Evolutionary conservation across 805 yeast genomes (phyloP).

Genomic region (Cyberlindnera saturnus): DNA sequence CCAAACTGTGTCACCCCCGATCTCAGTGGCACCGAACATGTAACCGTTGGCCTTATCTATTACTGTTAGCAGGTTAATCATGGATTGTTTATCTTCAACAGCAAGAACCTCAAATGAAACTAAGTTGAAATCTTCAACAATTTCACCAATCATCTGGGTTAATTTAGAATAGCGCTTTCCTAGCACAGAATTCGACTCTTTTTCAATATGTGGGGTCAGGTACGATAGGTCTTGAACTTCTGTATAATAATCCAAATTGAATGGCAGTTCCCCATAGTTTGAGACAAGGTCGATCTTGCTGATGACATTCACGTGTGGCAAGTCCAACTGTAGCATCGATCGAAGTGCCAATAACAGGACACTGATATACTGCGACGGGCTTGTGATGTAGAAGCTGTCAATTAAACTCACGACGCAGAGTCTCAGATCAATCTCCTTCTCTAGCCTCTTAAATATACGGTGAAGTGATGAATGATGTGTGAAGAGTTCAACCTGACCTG

Average conservation of each 20-base stretch:
- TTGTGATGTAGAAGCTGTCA: slow-evolving; percentile 75
- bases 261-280: slow-evolving; percentile 76
- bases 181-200: slow-evolving; percentile 63
- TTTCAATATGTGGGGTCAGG: slow-evolving; percentile 59
- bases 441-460: slow-evolving; percentile 58
- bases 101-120: slow-evolving; percentile 86
- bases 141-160: slow-evolving; percentile 72
- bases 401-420: slow-evolving; percentile 80
- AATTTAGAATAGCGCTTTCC: slow-evolving; percentile 59
- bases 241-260: slow-evolving; percentile 78
- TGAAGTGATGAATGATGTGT: slow-evolving; percentile 80
- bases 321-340: slow-evolving; percentile 86
- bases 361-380: slow-evolving; percentile 87
- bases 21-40: slow-evolving; percentile 84
- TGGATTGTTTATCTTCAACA: slow-evolving; percentile 85
- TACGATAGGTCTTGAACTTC: slow-evolving; percentile 82
- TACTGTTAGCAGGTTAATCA: slow-evolving; percentile 72
- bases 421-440: slow-evolving; percentile 60
- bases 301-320: slow-evolving; percentile 90
- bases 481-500: slow-evolving; percentile 94
- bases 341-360: slow-evolving; percentile 74
- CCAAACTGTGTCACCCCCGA: slow-evolving; percentile 98
- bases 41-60: slow-evolving; percentile 94
- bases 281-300: slow-evolving; percentile 83
- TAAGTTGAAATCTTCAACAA: slow-evolving; percentile 80